Evolutionary conservation across 176 grass and related monocot species (phyloP).

Genomic region (Oryza punctata): DNA sequence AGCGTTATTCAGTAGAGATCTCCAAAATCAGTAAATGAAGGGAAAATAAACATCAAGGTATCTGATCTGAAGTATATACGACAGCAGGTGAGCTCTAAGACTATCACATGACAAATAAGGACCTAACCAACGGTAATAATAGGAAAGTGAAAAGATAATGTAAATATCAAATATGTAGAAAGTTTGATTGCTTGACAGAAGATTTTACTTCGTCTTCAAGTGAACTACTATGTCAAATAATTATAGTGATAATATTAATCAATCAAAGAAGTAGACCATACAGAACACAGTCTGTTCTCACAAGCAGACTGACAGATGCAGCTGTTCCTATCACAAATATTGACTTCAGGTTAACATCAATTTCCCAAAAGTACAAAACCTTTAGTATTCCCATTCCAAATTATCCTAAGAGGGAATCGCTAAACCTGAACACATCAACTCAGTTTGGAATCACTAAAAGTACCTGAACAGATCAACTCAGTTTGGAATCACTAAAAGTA

Average conservation of each 20-base stretch:
- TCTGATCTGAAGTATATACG: background rate
- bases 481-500: background rate
- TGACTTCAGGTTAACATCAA: background rate
- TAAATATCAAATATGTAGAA: background rate
- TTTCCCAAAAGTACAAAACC: background rate
- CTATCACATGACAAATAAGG: background rate
- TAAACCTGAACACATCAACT: background rate
- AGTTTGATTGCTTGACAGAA: background rate
- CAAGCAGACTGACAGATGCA: background rate
- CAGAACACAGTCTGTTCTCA: too few relatives aligned
- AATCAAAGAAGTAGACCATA: background rate
- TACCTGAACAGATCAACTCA: too few relatives aligned
- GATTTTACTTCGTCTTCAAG: background rate
- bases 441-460: background rate
- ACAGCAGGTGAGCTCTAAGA: background rate
- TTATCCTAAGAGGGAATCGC: background rate
- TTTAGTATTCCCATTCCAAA: background rate
- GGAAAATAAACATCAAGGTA: conserved; percentile 18
- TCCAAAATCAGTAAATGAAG: background rate
- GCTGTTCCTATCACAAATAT: background rate
- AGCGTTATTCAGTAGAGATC: background rate
- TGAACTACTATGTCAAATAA: background rate
- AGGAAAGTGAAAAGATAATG: background rate
- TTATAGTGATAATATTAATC: background rate
- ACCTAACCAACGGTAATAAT: background rate